A percentile compares a stretch with the other conserved stretches of the same genome.
These are phyloP conservation scores for Ogataea corticis DNA, from an alignment of 805 yeast genomes.

Conservation along the genomic window DNA sequence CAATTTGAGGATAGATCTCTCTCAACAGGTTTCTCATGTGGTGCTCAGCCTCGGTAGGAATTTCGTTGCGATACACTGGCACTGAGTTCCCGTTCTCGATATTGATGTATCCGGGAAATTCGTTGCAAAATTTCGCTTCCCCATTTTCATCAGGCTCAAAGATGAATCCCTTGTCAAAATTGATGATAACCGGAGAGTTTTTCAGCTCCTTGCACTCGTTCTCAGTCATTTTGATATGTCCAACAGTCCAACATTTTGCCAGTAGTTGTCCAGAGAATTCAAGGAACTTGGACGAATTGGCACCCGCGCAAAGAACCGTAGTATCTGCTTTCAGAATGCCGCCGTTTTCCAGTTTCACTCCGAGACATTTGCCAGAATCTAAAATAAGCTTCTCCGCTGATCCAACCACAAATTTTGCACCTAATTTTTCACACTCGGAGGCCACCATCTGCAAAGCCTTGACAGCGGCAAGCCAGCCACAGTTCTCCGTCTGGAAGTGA, in stretches of 20 bases:
- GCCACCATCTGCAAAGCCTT: conserved; percentile 32
- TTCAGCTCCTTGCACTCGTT: conserved; percentile 36
- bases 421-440: conserved; percentile 31
- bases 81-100: conserved; percentile 22
- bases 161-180: conserved; percentile 41
- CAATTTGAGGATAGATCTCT: conserved; percentile 34
- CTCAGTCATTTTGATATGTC: conserved; percentile 37
- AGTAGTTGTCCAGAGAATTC: conserved; percentile 38
- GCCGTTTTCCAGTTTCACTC: conserved; percentile 33
- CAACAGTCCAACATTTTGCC: conserved; percentile 44
- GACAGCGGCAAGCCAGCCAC: conserved; percentile 41
- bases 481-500: conserved; percentile 30
- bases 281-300: conserved; percentile 35
- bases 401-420: conserved; percentile 34
- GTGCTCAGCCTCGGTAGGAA: conserved; percentile 35
- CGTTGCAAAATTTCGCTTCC: conserved; percentile 41
- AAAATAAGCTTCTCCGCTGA: conserved; percentile 25
- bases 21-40: conserved; percentile 35
- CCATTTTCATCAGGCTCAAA: conserved; percentile 41
- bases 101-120: conserved; percentile 41
- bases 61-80: conserved; percentile 31
- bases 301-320: conserved; percentile 40
- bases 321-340: conserved; percentile 26
- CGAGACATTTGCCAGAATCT: conserved; percentile 20
- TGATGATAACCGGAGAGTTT: conserved; percentile 39